These are phyloP conservation scores for Podospora fimiseda DNA, from an alignment of 495 filamentous ascomycete species.

Conservation along the genomic window DNA sequence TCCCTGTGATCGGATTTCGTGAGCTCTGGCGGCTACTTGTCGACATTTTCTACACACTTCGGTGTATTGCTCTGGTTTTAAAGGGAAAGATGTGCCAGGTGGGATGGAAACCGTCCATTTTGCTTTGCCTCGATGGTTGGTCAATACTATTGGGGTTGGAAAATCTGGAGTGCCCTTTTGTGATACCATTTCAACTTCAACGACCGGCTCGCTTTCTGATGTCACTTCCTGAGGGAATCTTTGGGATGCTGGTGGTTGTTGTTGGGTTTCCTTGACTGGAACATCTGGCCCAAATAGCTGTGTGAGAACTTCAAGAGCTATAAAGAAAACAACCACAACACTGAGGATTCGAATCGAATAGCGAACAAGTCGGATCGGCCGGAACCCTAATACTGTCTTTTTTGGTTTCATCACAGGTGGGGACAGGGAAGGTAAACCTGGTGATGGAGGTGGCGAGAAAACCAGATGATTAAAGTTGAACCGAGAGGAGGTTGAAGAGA, in stretches of 20 bases:
- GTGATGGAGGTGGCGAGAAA: conserved; percentile 57
- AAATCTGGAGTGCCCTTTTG: conserved; percentile 46
- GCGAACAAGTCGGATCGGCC: conserved; percentile 44
- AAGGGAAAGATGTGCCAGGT: conserved; percentile 47
- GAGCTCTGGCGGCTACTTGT: conserved; percentile 46
- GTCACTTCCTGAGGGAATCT: conserved; percentile 13
- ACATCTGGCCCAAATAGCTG: conserved; percentile 14
- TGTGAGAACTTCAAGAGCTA: conserved; percentile 18
- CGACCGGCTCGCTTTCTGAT: conserved; percentile 24
- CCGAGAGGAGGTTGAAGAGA: conserved; percentile 50
- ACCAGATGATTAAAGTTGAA: conserved; percentile 57
- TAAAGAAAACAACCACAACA: conserved; percentile 33
- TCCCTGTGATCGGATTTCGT: conserved; percentile 36
- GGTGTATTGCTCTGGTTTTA: conserved; percentile 51
- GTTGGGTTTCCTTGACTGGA: not conserved
- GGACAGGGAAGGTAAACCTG: conserved; percentile 57
- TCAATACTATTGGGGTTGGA: conserved; percentile 54
- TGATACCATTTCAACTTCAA: conserved; percentile 40
- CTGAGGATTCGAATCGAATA: conserved; percentile 37
- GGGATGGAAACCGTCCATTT: conserved; percentile 72
- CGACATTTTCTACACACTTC: conserved; percentile 55
- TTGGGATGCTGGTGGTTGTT: conserved; percentile 6
- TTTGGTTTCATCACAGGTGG: conserved; percentile 51
- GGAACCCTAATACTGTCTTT: conserved; percentile 20
- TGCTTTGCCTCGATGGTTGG: conserved; percentile 47